Conservation (phyloP, 352 stramenopile species). For the Pythium dissimile region DNA sequence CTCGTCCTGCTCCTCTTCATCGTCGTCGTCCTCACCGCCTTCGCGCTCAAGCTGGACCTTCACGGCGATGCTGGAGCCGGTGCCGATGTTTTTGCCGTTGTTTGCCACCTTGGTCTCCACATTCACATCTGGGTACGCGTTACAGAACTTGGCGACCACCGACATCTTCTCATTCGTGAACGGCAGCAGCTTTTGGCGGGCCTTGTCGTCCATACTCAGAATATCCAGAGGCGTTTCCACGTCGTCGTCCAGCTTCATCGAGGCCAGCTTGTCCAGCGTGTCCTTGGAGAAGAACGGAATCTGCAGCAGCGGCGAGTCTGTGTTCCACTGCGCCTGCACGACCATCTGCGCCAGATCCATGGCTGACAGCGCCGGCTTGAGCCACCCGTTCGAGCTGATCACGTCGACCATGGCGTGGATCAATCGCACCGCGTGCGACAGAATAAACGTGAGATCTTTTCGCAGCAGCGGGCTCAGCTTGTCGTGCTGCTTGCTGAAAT, state of each 20-base stretch:
- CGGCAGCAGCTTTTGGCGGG: conserved; percentile 87
- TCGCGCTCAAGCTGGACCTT: conserved; percentile 90
- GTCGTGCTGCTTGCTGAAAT: conserved; percentile 94
- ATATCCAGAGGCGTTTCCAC: conserved; percentile 84
- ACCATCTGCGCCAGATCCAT: conserved; percentile 99
- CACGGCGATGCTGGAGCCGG: conserved; percentile 89
- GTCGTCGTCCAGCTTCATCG: conserved; percentile 63
- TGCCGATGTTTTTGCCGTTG: conserved; percentile 86
- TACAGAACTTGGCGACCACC: conserved; percentile 99
- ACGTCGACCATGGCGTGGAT: conserved; percentile 99
- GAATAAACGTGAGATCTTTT: conserved; percentile 89
- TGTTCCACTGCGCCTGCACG: conserved; percentile 98
- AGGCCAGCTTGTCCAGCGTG: conserved; percentile 57
- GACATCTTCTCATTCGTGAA: conserved; percentile 91
- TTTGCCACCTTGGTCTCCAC: conserved; percentile 92
- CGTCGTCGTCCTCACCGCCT: conserved; percentile 76
- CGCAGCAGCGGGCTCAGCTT: conserved; percentile 90
- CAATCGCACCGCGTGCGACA: conserved; percentile 91
- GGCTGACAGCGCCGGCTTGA: conserved; percentile 96
- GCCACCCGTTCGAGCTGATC: conserved; percentile 98
- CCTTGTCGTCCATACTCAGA: conserved; percentile 93
- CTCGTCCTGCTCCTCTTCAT: conserved; percentile 47
- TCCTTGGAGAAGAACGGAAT: conserved; percentile 96
- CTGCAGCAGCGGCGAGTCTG: conserved; percentile 94
- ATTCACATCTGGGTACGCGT: conserved; percentile 98